A percentile compares a stretch with the other conserved stretches of the same genome.
Conservation (phyloP, 305 asterid species). For the Fraxinus floribunda region DNA sequence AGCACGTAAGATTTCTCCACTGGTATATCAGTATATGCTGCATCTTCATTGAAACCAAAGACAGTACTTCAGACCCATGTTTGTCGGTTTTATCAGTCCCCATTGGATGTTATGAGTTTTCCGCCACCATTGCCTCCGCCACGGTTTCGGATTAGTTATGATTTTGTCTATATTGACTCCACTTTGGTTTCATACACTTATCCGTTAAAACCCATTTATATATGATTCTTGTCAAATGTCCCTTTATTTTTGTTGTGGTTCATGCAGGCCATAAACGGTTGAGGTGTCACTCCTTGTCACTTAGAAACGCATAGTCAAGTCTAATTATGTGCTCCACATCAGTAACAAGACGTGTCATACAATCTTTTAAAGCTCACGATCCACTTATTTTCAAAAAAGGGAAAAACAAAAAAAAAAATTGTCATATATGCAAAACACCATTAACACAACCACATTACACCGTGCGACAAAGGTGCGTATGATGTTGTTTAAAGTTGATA, state of each 20-base stretch:
- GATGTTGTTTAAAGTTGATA: background rate
- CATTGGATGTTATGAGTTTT: constrained; percentile 46
- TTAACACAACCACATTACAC: background rate
- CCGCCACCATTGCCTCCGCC: constrained; percentile 29
- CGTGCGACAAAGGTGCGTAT: background rate
- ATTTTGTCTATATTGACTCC: background rate
- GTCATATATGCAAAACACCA: background rate
- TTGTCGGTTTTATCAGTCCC: constrained; percentile 48
- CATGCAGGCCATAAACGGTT: background rate
- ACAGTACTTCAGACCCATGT: constrained; percentile 13
- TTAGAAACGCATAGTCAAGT: background rate
- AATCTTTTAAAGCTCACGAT: background rate
- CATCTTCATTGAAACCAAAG: constrained; percentile 28
- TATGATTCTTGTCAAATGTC: background rate
- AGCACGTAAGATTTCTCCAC: constrained; percentile 46
- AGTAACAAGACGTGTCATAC: background rate
- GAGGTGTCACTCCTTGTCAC: background rate
- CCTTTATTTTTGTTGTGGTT: constrained; percentile 3
- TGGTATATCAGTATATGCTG: constrained; percentile 22
- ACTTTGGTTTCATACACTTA: background rate
- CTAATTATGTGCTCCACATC: background rate
- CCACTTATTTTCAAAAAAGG: background rate
- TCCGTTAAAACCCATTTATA: constrained; percentile 10
- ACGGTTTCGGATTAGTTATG: constrained; percentile 24
- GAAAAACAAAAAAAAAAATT: no score